Evolutionary conservation across 1,284 basidiomycete species (phyloP).

Genomic region (Heliocybe sulcata): DNA sequence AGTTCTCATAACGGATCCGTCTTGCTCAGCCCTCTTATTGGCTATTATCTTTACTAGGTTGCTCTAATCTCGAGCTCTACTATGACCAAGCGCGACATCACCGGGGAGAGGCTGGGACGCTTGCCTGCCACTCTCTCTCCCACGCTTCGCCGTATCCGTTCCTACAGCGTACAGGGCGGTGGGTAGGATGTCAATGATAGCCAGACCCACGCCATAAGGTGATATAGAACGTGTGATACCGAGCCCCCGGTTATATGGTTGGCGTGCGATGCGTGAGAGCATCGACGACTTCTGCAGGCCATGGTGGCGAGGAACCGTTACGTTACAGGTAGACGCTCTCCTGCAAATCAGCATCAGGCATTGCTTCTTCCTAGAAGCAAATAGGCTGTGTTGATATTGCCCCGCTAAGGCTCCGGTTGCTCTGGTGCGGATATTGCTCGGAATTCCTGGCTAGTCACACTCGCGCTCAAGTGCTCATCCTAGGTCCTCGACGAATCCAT

Average conservation of each 20-base stretch:
- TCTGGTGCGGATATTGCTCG: neutral
- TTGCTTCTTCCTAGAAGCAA: neutral
- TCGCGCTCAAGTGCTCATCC: neutral
- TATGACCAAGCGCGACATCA: neutral
- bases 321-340: neutral
- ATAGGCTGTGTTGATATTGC: neutral
- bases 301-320: neutral
- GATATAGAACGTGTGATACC: neutral
- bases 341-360: neutral
- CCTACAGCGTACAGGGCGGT: neutral
- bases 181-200: neutral
- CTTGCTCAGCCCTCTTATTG: neutral
- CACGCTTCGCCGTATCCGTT: neutral
- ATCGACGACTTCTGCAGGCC: neutral
- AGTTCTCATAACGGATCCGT: too few species aligned
- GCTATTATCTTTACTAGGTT: neutral
- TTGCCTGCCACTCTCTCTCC: neutral
- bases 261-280: neutral
- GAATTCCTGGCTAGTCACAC: neutral
- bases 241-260: neutral
- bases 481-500: neutral
- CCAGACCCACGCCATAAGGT: neutral
- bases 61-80: neutral
- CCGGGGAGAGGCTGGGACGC: neutral
- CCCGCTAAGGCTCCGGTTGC: neutral